Conservation (phyloP, 768 basidiomycete genomes). For the Pleurotus tuber-regium region DNA sequence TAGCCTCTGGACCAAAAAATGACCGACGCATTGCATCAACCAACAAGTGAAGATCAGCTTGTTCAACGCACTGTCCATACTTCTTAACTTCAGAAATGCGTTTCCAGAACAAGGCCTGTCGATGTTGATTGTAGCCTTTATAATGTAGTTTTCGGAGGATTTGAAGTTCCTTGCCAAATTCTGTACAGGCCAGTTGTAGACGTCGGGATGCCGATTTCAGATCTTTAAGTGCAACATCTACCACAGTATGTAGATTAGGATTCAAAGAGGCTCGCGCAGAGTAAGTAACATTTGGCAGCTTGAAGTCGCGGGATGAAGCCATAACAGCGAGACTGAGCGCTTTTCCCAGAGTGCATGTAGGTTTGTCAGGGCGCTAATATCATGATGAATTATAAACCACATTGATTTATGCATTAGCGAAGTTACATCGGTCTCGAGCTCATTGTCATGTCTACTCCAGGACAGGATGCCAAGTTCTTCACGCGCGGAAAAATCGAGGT, state of each 20-base stretch:
- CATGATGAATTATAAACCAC: neutral
- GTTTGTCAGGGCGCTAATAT: too few species aligned
- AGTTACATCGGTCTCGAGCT: neutral
- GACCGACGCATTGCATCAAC: constrained; percentile 42
- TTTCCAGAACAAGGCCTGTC: constrained; percentile 67
- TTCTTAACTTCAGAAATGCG: constrained; percentile 60
- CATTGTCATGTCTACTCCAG: constrained; percentile 36
- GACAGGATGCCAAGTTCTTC: constrained; percentile 92
- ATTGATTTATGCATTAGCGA: neutral
- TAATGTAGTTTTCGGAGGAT: constrained; percentile 70
- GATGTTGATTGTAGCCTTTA: constrained; percentile 80
- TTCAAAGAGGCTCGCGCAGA: constrained; percentile 25
- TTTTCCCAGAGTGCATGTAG: too few species aligned
- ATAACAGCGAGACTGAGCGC: too few species aligned
- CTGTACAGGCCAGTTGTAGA: constrained; percentile 40
- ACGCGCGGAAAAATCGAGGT: constrained; percentile 92
- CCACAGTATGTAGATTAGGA: constrained; percentile 27
- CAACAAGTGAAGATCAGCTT: constrained; percentile 25
- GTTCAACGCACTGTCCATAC: constrained; percentile 38
- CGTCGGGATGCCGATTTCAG: constrained; percentile 55
- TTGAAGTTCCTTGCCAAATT: constrained; percentile 50
- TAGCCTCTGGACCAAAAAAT: constrained; percentile 45
- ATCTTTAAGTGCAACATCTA: constrained; percentile 61
- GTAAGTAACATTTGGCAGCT: neutral
- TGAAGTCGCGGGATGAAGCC: neutral